Evolutionary conservation across 768 basidiomycete genomes (phyloP).

Genomic region (Gloeophyllum trabeum): DNA sequence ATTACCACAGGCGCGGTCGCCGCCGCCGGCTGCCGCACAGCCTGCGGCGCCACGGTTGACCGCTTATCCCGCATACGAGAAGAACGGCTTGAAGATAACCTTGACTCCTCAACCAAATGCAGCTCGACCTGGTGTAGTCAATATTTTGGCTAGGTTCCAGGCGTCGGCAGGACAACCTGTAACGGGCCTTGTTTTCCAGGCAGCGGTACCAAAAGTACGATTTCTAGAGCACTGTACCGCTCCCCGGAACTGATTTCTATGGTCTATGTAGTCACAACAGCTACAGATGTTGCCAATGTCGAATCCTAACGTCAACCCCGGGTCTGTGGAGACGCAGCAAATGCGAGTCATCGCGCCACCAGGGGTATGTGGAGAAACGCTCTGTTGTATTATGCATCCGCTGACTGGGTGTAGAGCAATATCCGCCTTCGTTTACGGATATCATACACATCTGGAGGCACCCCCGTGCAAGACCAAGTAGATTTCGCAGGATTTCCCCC

Average conservation of each 20-base stretch:
- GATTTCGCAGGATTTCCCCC: slow-evolving; percentile 89
- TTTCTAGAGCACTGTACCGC: neutral
- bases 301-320: slow-evolving; percentile 65
- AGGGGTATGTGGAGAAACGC: slow-evolving; percentile 77
- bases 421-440: slow-evolving; percentile 82
- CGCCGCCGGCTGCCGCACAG: slow-evolving; percentile 20
- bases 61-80: slow-evolving; percentile 83
- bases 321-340: slow-evolving; percentile 85
- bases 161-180: slow-evolving; percentile 41
- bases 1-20: slow-evolving; percentile 26
- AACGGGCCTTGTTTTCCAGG: slow-evolving; percentile 81
- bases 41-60: slow-evolving; percentile 42
- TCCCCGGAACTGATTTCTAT: neutral
- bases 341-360: slow-evolving; percentile 85
- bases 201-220: slow-evolving; percentile 87
- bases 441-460: slow-evolving; percentile 60
- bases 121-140: slow-evolving; percentile 77
- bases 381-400: neutral
- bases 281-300: slow-evolving; percentile 98
- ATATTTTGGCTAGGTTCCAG: slow-evolving; percentile 85
- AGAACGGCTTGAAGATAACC: slow-evolving; percentile 82
- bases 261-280: slow-evolving; percentile 73
- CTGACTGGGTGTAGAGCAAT: slow-evolving; percentile 41
- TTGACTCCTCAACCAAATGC: slow-evolving; percentile 80
- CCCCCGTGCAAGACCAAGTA: slow-evolving; percentile 78